Conservation (phyloP, 2,329 filamentous ascomycete species). For the Fusarium globosum region DNA sequence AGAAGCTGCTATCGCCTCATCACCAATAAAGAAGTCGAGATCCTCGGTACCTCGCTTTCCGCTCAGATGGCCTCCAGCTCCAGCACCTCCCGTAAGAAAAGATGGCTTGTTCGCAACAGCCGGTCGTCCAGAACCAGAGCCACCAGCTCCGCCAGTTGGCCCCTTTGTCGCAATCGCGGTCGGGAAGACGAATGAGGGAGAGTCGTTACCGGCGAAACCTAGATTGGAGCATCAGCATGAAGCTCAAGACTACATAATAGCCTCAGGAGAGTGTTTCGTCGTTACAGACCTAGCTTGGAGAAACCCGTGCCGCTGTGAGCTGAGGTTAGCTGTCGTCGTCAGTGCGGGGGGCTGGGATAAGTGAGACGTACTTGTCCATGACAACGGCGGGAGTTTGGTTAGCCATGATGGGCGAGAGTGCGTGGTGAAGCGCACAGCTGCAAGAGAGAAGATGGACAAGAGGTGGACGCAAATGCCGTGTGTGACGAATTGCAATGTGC, state of each 20-base stretch:
- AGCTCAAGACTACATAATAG: conserved; percentile 5
- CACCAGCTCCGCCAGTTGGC: conserved; percentile 74
- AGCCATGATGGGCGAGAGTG: conserved; percentile 72
- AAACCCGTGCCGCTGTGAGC: conserved; percentile 92
- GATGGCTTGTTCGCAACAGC: conserved; percentile 94
- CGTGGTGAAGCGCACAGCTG: conserved; percentile 39
- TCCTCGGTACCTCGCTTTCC: conserved; percentile 97
- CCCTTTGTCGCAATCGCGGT: conserved; percentile 98
- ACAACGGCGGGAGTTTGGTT: conserved; percentile 99
- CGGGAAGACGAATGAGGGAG: conserved; percentile 98
- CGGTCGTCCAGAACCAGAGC: conserved; percentile 87
- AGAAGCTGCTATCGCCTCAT: conserved; percentile 88
- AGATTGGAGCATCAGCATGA: conserved; percentile 43
- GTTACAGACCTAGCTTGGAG: conserved; percentile 89
- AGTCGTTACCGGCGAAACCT: conserved; percentile 99
- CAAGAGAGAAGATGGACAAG: conserved; percentile 12
- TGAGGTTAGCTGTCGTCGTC: conserved; percentile 48
- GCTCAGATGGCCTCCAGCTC: conserved; percentile 83
- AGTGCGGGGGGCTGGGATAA: conserved; percentile 47
- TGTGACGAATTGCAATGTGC: conserved; percentile 34
- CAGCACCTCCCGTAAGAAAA: conserved; percentile 91
- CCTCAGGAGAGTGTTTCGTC: conserved; percentile 16
- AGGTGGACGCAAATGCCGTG: conserved; percentile 28
- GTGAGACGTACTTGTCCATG: conserved; percentile 97
- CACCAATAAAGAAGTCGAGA: conserved; percentile 98